These are phyloP conservation scores for Williopsis jadinii DNA, from an alignment of 1,139 yeast genomes.

Conservation along the genomic window DNA sequence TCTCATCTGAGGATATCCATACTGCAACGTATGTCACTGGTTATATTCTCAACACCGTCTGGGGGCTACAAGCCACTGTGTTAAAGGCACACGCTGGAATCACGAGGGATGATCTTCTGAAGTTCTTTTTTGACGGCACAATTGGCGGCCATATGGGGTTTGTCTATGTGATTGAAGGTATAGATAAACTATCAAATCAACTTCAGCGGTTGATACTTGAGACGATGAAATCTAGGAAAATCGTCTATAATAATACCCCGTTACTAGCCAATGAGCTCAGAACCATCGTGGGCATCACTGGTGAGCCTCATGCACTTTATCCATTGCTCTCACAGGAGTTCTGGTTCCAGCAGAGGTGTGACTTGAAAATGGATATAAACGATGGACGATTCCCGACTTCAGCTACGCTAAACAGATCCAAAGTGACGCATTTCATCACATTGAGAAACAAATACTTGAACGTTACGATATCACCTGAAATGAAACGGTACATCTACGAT, in stretches of 20 bases:
- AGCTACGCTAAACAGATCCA: neutral
- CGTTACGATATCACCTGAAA: conserved; percentile 37
- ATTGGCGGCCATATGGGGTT: conserved; percentile 5
- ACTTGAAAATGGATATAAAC: conserved; percentile 3
- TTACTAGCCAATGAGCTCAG: conserved; percentile 5
- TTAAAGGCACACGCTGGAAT: neutral
- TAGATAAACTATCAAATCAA: conserved; percentile 20
- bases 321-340: conserved; percentile 20
- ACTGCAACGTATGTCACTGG: conserved; percentile 14
- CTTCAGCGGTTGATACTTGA: conserved; percentile 15
- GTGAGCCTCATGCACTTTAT: conserved; percentile 7
- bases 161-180: conserved; percentile 18
- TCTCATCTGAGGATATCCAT: conserved; percentile 15
- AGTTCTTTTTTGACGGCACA: conserved; percentile 1
- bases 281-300: conserved; percentile 4
- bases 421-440: neutral
- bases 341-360: conserved; percentile 27
- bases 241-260: neutral
- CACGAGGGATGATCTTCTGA: conserved; percentile 1
- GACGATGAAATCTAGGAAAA: conserved; percentile 9
- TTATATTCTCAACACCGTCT: conserved; percentile 12
- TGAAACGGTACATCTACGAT: conserved; percentile 48
- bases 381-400: neutral
- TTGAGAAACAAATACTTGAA: conserved; percentile 11
- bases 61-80: conserved; percentile 5